These are phyloP conservation scores for Chamaenerion angustifolium DNA, from an alignment of 345 rosid genomes.

Conservation along the genomic window DNA sequence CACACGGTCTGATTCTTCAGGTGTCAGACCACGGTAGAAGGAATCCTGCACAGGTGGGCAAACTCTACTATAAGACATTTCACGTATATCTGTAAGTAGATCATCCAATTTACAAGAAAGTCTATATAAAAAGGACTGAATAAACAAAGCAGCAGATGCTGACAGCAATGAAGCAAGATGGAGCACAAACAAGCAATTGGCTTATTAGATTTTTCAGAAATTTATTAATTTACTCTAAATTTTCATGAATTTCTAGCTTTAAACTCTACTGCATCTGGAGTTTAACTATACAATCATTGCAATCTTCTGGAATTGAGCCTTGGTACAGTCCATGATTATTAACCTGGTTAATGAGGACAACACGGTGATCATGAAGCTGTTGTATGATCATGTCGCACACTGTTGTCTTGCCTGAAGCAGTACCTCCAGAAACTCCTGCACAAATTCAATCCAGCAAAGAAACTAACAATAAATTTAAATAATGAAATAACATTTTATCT, in stretches of 20 bases:
- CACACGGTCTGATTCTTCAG: slow-evolving; percentile 60
- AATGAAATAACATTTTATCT: neutral
- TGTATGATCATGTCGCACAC: slow-evolving; percentile 99
- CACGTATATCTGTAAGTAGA: too few relatives aligned
- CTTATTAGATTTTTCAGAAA: too few relatives aligned
- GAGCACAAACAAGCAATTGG: too few relatives aligned
- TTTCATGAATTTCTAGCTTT: too few relatives aligned
- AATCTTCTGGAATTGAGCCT: too few relatives aligned
- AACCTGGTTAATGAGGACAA: slow-evolving; percentile 92
- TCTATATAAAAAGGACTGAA: too few relatives aligned
- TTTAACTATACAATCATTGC: neutral
- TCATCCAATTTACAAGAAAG: too few relatives aligned
- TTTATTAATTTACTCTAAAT: too few relatives aligned
- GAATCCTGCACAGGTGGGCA: slow-evolving; percentile 38
- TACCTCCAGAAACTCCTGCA: slow-evolving; percentile 95
- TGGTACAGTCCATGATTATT: neutral
- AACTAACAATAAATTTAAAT: slow-evolving; percentile 2
- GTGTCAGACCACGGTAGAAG: slow-evolving; percentile 81
- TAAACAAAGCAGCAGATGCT: too few relatives aligned
- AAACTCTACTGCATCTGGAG: neutral
- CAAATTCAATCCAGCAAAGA: slow-evolving; percentile 3
- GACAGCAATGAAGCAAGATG: too few relatives aligned
- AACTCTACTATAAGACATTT: too few relatives aligned
- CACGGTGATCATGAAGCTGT: slow-evolving; percentile 96
- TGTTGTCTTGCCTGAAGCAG: slow-evolving; percentile 97